Conservation (phyloP, 257 asterid species). For the Solanum etuberosum region DNA sequence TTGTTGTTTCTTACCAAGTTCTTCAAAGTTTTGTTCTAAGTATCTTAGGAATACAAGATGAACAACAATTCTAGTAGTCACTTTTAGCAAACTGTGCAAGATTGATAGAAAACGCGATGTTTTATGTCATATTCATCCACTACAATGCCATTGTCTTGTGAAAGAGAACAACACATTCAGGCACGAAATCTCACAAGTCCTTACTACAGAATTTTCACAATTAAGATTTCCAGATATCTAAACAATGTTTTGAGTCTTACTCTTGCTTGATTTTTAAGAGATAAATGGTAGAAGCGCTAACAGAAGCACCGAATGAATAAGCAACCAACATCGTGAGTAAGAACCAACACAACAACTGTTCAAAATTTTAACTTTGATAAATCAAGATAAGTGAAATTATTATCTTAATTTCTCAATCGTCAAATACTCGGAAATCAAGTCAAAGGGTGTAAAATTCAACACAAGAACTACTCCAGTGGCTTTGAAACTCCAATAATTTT, state of each 20-base stretch:
- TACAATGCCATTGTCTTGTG: background rate
- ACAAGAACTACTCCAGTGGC: background rate
- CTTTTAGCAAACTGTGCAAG: background rate
- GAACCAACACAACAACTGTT: background rate
- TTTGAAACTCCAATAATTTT: background rate
- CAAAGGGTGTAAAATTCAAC: too few species aligned
- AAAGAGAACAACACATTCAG: background rate
- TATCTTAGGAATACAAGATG: too few species aligned
- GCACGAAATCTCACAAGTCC: background rate
- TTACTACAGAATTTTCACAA: background rate
- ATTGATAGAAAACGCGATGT: background rate
- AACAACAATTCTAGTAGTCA: background rate
- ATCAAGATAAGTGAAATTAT: background rate
- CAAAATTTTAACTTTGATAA: background rate
- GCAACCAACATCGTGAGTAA: background rate
- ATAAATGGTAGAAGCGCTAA: background rate
- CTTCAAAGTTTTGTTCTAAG: too few species aligned
- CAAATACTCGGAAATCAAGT: background rate
- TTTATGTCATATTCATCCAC: too few species aligned
- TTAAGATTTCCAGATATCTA: background rate
- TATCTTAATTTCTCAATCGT: background rate
- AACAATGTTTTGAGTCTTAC: background rate
- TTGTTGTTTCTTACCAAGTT: too few species aligned
- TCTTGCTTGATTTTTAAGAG: background rate
- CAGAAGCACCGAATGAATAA: background rate